Base-by-base conservation (phyloP, 805 yeast species). In the Candida ipomoeae region DNA sequence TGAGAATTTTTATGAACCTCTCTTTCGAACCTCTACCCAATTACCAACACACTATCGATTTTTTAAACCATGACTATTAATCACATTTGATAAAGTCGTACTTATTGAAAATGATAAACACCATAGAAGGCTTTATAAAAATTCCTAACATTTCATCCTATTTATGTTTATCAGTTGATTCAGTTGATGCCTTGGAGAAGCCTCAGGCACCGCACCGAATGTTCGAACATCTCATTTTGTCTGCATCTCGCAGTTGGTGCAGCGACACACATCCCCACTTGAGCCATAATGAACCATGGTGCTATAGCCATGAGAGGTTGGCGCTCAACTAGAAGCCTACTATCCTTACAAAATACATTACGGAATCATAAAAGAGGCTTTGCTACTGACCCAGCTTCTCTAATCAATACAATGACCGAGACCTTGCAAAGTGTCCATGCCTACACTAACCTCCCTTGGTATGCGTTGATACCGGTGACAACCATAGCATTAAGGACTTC, bases 401-500 rank as follows among this genome's bases (percentile, higher is more conserved):
- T 72, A 11, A 66, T 73, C 13, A 54, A 59, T 15, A 52, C 68
- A 2, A 55, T 72, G 50, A 71, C 77, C 1, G 71, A 69, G 37
- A 50, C 71, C 5, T 55, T 84, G 18, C 80, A 78, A 51, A 52
- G 69, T 1, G 45, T 81, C 1, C 92, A 87, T 65, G 66, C 75
- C 7, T 49, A 60, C n/a, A 63, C 83, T 0, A 86, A 87, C 0
- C 59, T 91, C 2, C 89, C 96, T 3, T 91, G 97, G 97, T 82
- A 88, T 75, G 79, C 80, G 0, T 68, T 89, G 36, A 85, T 91
- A 8, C 97, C 97, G 0, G 33, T 82, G 5, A 69, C 87, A 0
- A 88, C 97, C 0, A 63, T 90, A 21, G 69, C 81, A 0, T 64
- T 91, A 18, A 75, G 97, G 56, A 62, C 86, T 0, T 55, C 74